A percentile compares a stretch with the other conserved stretches of the same genome.
phyloP scores from a whole-genome alignment of 139 green algal genomes.

The Tetraselmis striata region DNA sequence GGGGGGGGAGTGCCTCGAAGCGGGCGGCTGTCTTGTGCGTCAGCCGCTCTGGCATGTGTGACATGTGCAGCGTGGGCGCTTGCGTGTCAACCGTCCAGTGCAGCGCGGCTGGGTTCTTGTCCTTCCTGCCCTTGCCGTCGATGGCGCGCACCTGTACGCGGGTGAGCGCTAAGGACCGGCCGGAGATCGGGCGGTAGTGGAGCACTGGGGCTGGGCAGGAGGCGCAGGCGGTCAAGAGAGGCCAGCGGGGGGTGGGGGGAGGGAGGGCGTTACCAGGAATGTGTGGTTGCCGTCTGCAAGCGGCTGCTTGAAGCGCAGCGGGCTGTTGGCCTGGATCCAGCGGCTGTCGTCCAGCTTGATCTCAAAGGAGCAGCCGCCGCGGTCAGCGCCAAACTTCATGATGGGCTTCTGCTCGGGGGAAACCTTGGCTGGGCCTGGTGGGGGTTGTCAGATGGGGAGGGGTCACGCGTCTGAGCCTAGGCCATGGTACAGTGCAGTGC shows the following conservation, averaged over 20 bases:
- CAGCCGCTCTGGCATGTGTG: not conserved
- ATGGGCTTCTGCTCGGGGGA: not conserved
- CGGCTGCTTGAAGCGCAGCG: constrained; percentile 2
- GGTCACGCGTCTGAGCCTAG: too few species aligned
- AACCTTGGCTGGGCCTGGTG: not conserved
- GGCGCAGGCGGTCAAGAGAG: too few species aligned
- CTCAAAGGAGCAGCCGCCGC: not conserved
- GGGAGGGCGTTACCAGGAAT: not conserved
- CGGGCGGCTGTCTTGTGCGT: not conserved
- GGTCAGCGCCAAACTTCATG: not conserved
- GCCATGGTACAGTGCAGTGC: too few species aligned
- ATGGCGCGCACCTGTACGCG: not conserved
- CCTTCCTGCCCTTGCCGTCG: not conserved
- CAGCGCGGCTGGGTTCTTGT: not conserved
- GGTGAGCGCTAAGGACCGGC: too few species aligned
- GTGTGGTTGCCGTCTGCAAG: not conserved
- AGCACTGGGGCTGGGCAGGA: too few species aligned
- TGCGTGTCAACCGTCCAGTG: constrained; percentile 1
- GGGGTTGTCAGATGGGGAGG: too few species aligned
- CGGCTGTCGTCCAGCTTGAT: not conserved
- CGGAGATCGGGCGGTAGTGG: too few species aligned
- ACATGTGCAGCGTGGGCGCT: not conserved
- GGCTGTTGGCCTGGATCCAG: not conserved
- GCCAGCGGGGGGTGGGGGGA: too few species aligned
- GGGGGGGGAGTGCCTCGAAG: not conserved